Conservation (phyloP, 108 stramenopile species). For the Schizochytrium sp. region DNA sequence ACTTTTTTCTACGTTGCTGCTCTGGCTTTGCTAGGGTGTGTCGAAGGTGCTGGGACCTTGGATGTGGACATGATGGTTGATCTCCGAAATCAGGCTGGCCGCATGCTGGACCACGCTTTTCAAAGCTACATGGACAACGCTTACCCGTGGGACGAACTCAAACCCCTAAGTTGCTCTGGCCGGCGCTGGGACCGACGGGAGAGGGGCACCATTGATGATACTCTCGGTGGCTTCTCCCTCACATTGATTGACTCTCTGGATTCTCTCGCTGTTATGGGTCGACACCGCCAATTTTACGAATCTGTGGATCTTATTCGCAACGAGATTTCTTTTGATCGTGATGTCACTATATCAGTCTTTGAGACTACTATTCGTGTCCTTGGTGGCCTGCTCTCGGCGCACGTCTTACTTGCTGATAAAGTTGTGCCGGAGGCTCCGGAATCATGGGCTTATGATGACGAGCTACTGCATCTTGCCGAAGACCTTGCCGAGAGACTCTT, state of each 20-base stretch:
- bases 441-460: constrained; percentile 65
- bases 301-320: constrained; percentile 28
- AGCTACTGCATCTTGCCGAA: constrained; percentile 68
- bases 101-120: constrained; percentile 70
- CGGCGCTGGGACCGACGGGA: constrained; percentile 65
- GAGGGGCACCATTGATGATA: constrained; percentile 74
- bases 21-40: no score
- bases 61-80: not conserved
- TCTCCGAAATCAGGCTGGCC: not conserved
- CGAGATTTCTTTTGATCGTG: constrained; percentile 69
- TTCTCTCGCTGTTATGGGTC: constrained; percentile 72
- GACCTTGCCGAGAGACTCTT: constrained; percentile 75
- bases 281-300: constrained; percentile 57
- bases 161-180: constrained; percentile 71
- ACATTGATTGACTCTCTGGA: constrained; percentile 75
- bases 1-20: no score
- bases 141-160: constrained; percentile 71
- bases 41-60: not conserved
- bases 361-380: constrained; percentile 77
- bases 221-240: constrained; percentile 70
- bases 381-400: constrained; percentile 76
- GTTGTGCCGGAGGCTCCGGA: constrained; percentile 1
- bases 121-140: constrained; percentile 72
- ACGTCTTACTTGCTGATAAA: not conserved
- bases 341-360: constrained; percentile 75